A percentile compares a stretch with the other conserved stretches of the same genome.
These are phyloP conservation scores for Phytopythium kandeliae DNA, from an alignment of 352 stramenopile species.

Conservation along the genomic window DNA sequence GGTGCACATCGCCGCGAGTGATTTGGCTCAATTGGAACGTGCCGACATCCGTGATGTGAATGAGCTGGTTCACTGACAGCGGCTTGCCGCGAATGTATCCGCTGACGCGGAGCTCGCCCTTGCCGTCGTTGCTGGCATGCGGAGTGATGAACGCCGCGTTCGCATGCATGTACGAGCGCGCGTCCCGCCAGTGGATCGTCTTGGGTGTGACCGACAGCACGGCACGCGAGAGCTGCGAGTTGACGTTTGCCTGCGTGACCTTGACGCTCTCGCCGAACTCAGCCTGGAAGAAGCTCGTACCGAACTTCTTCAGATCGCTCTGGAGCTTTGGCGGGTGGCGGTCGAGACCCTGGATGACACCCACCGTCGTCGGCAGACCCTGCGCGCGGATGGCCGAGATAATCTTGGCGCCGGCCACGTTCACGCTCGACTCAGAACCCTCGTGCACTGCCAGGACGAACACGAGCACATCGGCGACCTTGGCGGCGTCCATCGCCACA, in stretches of 20 bases:
- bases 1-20: constrained; percentile 33
- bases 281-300: constrained; percentile 84
- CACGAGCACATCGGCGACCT: constrained; percentile 82
- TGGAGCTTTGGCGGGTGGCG: constrained; percentile 61
- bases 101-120: constrained; percentile 81
- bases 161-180: constrained; percentile 84
- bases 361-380: constrained; percentile 85
- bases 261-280: constrained; percentile 87
- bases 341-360: constrained; percentile 83
- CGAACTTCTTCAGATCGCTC: constrained; percentile 78
- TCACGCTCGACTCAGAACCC: constrained; percentile 82
- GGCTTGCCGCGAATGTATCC: constrained; percentile 95
- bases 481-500: constrained; percentile 77
- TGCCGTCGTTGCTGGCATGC: constrained; percentile 33
- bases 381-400: constrained; percentile 91
- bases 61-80: constrained; percentile 93
- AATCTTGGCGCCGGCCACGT: constrained; percentile 82
- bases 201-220: constrained; percentile 78
- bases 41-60: constrained; percentile 96
- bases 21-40: constrained; percentile 90
- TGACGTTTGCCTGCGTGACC: constrained; percentile 69
- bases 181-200: constrained; percentile 86
- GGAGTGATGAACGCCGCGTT: constrained; percentile 61
- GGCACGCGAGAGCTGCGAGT: constrained; percentile 72
- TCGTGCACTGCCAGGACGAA: constrained; percentile 71